These are phyloP conservation scores for Phytophthora capsici DNA, from an alignment of 352 stramenopile species.

Conservation along the genomic window DNA sequence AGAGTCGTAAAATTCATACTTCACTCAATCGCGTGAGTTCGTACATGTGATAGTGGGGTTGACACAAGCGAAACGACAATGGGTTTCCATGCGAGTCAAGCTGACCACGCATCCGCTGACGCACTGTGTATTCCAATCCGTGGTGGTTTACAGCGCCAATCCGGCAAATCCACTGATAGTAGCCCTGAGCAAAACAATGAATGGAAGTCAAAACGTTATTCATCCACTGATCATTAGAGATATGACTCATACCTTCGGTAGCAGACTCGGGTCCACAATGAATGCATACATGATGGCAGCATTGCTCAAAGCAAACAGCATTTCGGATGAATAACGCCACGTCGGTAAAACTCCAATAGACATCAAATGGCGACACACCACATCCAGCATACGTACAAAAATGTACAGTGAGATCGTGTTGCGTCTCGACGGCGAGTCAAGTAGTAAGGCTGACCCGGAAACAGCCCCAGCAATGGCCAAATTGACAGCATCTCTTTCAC, in stretches of 20 bases:
- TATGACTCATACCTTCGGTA: slow-evolving; percentile 79
- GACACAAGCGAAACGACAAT: slow-evolving; percentile 73
- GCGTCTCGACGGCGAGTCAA: slow-evolving; percentile 70
- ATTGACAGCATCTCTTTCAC: slow-evolving; percentile 58
- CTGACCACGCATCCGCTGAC: slow-evolving; percentile 60
- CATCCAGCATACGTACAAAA: slow-evolving; percentile 87
- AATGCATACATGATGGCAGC: slow-evolving; percentile 84
- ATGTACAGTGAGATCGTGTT: slow-evolving; percentile 86
- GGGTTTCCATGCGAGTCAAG: slow-evolving; percentile 42
- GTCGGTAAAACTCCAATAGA: slow-evolving; percentile 55
- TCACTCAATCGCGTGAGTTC: background rate
- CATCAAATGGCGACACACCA: slow-evolving; percentile 76
- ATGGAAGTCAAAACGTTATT: background rate
- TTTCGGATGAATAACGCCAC: slow-evolving; percentile 74
- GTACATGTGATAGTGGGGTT: slow-evolving; percentile 90
- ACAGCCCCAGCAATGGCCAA: slow-evolving; percentile 74
- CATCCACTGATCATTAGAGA: no score
- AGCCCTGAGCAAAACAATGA: slow-evolving; percentile 47
- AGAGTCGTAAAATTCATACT: background rate
- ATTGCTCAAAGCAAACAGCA: slow-evolving; percentile 81
- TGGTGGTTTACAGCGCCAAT: slow-evolving; percentile 78
- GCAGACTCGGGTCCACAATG: slow-evolving; percentile 63
- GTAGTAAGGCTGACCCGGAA: slow-evolving; percentile 70
- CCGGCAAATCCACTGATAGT: slow-evolving; percentile 87
- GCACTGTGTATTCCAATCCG: slow-evolving; percentile 73